Conservation (phyloP, 768 basidiomycete genomes). For the Cystobasidium tubakii region DNA sequence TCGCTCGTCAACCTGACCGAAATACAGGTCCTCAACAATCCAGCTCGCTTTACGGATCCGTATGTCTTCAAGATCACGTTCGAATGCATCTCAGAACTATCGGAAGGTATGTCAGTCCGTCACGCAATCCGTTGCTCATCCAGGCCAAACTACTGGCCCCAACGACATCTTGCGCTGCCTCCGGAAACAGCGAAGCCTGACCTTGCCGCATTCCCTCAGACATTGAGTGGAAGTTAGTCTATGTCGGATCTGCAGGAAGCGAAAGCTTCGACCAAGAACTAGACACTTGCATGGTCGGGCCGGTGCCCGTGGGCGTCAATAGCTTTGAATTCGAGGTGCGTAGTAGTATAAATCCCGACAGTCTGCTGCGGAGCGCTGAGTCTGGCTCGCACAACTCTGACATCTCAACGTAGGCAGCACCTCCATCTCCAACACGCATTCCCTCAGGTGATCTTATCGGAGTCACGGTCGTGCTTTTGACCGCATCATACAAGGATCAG, state of each 20-base stretch:
- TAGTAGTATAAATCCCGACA: background rate
- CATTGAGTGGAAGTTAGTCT: conserved; percentile 95
- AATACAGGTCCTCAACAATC: conserved; percentile 46
- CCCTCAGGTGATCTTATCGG: conserved; percentile 86
- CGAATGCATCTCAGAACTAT: conserved; percentile 84
- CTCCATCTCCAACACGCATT: conserved; percentile 77
- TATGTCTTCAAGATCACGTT: conserved; percentile 95
- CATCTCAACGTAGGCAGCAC: conserved; percentile 55
- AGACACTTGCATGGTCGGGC: conserved; percentile 94
- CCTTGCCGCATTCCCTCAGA: conserved; percentile 55
- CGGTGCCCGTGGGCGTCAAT: conserved; percentile 92
- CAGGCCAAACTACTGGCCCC: too few species aligned
- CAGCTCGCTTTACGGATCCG: conserved; percentile 68
- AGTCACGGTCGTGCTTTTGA: conserved; percentile 93
- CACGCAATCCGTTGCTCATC: too few species aligned
- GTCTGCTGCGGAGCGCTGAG: background rate
- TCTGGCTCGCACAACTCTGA: background rate
- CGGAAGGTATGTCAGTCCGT: conserved; percentile 63
- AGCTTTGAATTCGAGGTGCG: conserved; percentile 80
- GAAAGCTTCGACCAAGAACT: conserved; percentile 93
- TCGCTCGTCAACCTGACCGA: conserved; percentile 40
- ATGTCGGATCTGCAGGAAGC: conserved; percentile 86
- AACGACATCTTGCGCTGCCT: too few species aligned
- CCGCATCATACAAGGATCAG: conserved; percentile 89
- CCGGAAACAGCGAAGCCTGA: background rate